These are phyloP conservation scores for Russula sp. DNA, from an alignment of 768 basidiomycete species.

Conservation along the genomic window DNA sequence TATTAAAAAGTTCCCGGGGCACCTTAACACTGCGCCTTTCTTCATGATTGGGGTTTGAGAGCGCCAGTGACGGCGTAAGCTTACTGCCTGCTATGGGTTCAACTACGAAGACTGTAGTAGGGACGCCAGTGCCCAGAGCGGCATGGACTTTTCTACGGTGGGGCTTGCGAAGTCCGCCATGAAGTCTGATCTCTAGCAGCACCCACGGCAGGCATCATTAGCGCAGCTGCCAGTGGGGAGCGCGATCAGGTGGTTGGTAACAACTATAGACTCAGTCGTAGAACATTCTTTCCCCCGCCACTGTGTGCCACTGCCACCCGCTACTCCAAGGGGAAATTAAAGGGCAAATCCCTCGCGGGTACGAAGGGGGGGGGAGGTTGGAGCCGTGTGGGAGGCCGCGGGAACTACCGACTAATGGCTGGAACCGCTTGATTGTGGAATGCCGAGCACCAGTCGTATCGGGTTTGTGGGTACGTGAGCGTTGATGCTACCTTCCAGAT, in stretches of 20 bases:
- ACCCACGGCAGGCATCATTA: slow-evolving; percentile 31
- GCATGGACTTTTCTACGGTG: not conserved
- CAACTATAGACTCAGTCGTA: not conserved
- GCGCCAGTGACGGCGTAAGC: not conserved
- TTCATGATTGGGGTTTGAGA: not conserved
- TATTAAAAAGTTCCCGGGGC: not conserved
- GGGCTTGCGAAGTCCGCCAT: slow-evolving; percentile 45
- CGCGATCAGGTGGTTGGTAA: not conserved
- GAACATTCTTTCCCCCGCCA: not conserved
- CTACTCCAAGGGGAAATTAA: not conserved
- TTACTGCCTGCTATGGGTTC: not conserved
- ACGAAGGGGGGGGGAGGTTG: not conserved
- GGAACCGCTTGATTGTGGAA: not conserved
- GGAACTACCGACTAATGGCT: not conserved
- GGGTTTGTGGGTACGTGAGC: not conserved
- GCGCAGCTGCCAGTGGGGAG: not conserved
- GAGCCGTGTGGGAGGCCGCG: not conserved
- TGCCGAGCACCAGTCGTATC: not conserved
- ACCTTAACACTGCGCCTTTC: not conserved
- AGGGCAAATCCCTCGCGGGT: not conserved
- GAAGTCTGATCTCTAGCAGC: slow-evolving; percentile 47
- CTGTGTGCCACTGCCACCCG: not conserved
- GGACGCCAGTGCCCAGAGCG: slow-evolving; percentile 11
- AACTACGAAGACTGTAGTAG: not conserved
- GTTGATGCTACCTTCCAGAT: slow-evolving; percentile 51